Percentiles rank a stretch among this genome's conserved stretches.
Evolutionary conservation across 2,329 filamentous ascomycete genomes (phyloP).

Genomic region (Neospermospora avenae): DNA sequence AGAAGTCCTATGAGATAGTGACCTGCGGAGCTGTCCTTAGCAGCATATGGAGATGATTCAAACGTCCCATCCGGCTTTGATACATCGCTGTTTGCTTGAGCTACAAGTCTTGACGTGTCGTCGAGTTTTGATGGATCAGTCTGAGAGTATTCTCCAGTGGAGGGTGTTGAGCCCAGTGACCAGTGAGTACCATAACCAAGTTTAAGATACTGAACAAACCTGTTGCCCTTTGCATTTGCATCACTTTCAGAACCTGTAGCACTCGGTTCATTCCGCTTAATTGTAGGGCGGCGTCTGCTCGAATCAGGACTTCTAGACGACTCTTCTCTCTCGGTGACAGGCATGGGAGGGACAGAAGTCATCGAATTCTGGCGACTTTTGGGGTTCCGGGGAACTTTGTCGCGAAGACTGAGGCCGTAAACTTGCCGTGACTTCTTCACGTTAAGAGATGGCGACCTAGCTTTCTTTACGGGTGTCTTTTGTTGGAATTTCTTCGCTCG

Average conservation of each 20-base stretch:
- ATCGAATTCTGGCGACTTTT: not conserved
- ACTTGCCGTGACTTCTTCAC: conserved; percentile 16
- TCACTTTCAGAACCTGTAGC: conserved; percentile 28
- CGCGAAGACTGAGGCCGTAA: conserved; percentile 10
- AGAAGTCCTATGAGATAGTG: conserved; percentile 67
- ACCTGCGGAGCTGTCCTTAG: conserved; percentile 35
- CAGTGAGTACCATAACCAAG: conserved; percentile 67
- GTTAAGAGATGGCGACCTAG: conserved; percentile 10
- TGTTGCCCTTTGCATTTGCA: conserved; percentile 31
- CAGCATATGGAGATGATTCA: conserved; percentile 3
- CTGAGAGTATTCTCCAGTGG: conserved; percentile 6
- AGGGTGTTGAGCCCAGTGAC: conserved; percentile 41
- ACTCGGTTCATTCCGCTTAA: conserved; percentile 17
- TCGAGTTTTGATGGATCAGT: not conserved
- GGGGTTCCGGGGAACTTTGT: not conserved
- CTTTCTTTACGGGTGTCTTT: conserved; percentile 32
- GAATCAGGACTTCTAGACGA: conserved; percentile 1
- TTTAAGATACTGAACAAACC: conserved; percentile 62
- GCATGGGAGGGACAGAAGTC: conserved; percentile 14
- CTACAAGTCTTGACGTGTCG: not conserved
- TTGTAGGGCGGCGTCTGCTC: conserved; percentile 14
- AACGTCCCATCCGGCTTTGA: not conserved
- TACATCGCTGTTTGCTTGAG: not conserved
- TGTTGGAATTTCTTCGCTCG: conserved; percentile 40
- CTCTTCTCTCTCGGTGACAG: conserved; percentile 11